Conservation (phyloP, 169 alveolate species). For the Hepatocystis sp. region DNA sequence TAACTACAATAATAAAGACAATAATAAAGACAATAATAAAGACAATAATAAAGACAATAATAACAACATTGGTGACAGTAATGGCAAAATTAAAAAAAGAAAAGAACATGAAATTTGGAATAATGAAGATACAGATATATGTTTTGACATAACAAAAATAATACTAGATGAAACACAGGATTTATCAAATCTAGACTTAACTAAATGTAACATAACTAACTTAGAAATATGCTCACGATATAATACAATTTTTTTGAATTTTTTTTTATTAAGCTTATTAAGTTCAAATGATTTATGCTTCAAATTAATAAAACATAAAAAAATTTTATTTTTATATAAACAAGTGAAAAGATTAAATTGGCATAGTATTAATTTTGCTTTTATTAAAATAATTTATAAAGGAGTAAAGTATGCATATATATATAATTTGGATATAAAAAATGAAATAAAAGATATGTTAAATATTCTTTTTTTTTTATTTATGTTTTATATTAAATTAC, state of each 20-base stretch:
- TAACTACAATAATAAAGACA: not conserved
- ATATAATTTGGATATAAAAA: slow-evolving; percentile 29
- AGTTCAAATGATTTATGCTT: slow-evolving; percentile 62
- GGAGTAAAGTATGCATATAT: slow-evolving; percentile 72
- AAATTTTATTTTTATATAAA: slow-evolving; percentile 22
- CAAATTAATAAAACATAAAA: slow-evolving; percentile 49
- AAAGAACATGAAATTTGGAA: no score
- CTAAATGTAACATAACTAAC: slow-evolving; percentile 1
- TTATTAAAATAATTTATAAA: slow-evolving; percentile 51
- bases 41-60: slow-evolving; percentile 1
- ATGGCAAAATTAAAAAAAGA: no score
- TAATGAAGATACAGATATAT: not conserved
- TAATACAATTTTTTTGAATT: slow-evolving; percentile 62
- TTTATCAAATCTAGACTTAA: slow-evolving; percentile 8
- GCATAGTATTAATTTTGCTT: slow-evolving; percentile 63
- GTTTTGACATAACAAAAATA: no score
- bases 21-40: not conserved
- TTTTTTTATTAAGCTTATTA: slow-evolving; percentile 24
- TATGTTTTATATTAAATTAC: slow-evolving; percentile 61
- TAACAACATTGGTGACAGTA: no score
- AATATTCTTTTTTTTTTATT: slow-evolving; percentile 32
- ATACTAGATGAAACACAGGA: not conserved
- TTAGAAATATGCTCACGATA: slow-evolving; percentile 64
- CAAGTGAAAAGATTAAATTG: slow-evolving; percentile 45
- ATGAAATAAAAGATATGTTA: slow-evolving; percentile 31